A percentile compares a stretch with the other conserved stretches of the same genome.
Evolutionary conservation across 1,284 basidiomycete genomes (phyloP).

Genomic region (Sanghuangporus baumii): DNA sequence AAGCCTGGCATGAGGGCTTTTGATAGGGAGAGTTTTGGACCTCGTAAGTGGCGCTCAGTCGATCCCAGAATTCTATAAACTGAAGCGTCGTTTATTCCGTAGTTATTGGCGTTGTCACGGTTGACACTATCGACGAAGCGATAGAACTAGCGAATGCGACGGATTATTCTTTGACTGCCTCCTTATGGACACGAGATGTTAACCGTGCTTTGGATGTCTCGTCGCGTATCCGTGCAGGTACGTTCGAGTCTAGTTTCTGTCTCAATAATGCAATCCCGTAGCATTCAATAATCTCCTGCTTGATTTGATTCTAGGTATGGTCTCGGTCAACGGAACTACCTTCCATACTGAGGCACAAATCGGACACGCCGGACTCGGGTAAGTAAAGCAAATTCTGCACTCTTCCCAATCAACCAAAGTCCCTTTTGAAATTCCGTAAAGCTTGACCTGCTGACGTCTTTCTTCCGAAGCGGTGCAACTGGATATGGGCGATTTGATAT

Average conservation of each 20-base stretch:
- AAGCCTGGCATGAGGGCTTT: conserved; percentile 46
- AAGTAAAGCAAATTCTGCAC: background rate
- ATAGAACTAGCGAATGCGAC: conserved; percentile 49
- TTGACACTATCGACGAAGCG: conserved; percentile 47
- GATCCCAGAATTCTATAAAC: too few relatives aligned
- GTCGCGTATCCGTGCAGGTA: conserved; percentile 42
- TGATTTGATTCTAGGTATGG: background rate
- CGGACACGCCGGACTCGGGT: conserved; percentile 29
- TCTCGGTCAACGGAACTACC: conserved; percentile 34
- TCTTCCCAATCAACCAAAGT: too few relatives aligned
- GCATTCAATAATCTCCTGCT: background rate
- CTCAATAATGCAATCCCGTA: background rate
- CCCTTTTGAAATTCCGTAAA: too few relatives aligned
- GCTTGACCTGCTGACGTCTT: too few relatives aligned
- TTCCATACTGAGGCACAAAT: conserved; percentile 24
- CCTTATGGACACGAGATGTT: conserved; percentile 50
- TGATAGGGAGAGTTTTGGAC: conserved; percentile 57
- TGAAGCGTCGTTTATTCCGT: too few relatives aligned
- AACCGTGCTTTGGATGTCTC: conserved; percentile 44
- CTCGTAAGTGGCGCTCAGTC: too few relatives aligned
- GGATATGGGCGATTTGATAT: conserved; percentile 51
- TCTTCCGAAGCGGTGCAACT: conserved; percentile 35
- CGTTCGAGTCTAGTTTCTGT: conserved; percentile 6
- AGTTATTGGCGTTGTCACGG: conserved; percentile 36
- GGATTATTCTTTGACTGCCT: conserved; percentile 47